phyloP scores from a whole-genome alignment of 768 basidiomycete species.

The Lactifluus volemus region DNA sequence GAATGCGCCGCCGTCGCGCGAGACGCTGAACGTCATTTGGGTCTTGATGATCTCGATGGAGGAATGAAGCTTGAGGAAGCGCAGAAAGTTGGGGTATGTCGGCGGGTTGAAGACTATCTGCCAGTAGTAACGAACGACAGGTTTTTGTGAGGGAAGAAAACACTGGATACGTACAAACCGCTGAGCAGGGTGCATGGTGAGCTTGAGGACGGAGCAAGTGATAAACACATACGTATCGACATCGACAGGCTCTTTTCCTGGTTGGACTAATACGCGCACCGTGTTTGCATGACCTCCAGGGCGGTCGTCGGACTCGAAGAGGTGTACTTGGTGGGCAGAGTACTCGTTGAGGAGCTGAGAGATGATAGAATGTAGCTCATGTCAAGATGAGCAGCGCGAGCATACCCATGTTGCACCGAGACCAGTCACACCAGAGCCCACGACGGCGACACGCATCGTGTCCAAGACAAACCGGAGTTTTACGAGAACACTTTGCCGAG shows the following conservation, averaged over 20 bases:
- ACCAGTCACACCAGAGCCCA: constrained; percentile 76
- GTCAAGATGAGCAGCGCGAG: not conserved
- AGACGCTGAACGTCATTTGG: constrained; percentile 74
- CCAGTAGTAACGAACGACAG: not conserved
- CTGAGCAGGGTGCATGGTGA: not conserved
- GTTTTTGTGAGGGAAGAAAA: too few species aligned
- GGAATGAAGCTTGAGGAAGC: constrained; percentile 47
- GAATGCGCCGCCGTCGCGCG: constrained; percentile 56
- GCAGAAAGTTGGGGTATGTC: constrained; percentile 73
- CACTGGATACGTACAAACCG: not conserved
- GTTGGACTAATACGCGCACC: constrained; percentile 38
- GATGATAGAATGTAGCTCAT: not conserved
- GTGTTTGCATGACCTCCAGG: constrained; percentile 77
- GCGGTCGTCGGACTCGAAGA: constrained; percentile 59
- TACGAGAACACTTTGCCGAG: not conserved
- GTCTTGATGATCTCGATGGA: constrained; percentile 46
- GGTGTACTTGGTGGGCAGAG: constrained; percentile 65
- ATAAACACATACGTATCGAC: constrained; percentile 57
- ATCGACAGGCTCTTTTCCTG: constrained; percentile 33
- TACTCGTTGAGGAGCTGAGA: constrained; percentile 59
- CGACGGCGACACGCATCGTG: constrained; percentile 53
- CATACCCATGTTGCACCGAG: constrained; percentile 67
- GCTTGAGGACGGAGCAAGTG: not conserved
- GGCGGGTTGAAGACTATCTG: constrained; percentile 71
- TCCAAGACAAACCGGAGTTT: not conserved